A percentile compares a stretch with the other conserved stretches of the same genome.
These are phyloP conservation scores for Oleoguttula mirabilis DNA, from an alignment of 495 filamentous ascomycete genomes.

Conservation along the genomic window DNA sequence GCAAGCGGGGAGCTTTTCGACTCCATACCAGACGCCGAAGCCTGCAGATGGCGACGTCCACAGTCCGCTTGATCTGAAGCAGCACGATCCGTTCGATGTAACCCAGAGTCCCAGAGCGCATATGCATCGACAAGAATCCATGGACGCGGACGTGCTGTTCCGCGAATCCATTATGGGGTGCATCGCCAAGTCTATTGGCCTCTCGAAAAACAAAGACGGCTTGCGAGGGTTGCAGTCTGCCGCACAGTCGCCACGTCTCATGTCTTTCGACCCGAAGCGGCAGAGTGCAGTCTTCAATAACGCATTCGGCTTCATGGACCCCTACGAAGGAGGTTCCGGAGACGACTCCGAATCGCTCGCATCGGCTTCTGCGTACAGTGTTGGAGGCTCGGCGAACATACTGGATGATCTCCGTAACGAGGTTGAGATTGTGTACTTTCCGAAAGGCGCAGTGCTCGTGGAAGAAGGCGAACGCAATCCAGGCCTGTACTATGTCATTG, in stretches of 20 bases:
- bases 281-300: constrained; percentile 80
- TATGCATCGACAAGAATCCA: constrained; percentile 56
- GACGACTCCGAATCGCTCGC: constrained; percentile 84
- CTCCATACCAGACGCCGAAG: constrained; percentile 29
- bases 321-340: constrained; percentile 64
- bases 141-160: constrained; percentile 77
- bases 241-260: constrained; percentile 70
- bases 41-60: constrained; percentile 20
- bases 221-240: constrained; percentile 51
- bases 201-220: constrained; percentile 53
- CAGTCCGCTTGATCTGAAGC: constrained; percentile 48
- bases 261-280: constrained; percentile 72
- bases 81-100: constrained; percentile 32
- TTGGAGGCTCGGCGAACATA: constrained; percentile 44
- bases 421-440: constrained; percentile 96
- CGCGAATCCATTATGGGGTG: constrained; percentile 85
- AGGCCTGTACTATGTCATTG: constrained; percentile 93
- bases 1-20: constrained; percentile 30
- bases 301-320: constrained; percentile 90
- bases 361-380: constrained; percentile 49
- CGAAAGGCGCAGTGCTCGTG: constrained; percentile 86
- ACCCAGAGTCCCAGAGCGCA: constrained; percentile 38
- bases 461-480: constrained; percentile 94
- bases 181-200: constrained; percentile 86
- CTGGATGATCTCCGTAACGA: constrained; percentile 70